Percentiles rank a stretch among this genome's conserved stretches.
Evolutionary conservation across 805 yeast species (phyloP).

Genomic region (Zygosaccharomyces bisporus): DNA sequence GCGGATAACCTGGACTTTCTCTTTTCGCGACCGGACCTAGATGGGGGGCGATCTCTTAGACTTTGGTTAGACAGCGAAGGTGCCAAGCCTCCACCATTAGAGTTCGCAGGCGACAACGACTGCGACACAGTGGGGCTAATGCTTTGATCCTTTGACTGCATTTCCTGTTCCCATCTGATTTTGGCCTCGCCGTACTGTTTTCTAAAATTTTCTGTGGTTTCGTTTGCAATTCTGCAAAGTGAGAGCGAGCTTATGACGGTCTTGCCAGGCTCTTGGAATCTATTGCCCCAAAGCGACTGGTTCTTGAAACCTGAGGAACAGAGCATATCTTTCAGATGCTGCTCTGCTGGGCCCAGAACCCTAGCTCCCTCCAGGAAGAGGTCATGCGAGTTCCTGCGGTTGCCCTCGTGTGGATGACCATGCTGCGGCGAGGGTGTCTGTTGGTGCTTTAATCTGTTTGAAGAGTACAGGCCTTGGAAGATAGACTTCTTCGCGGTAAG

Average conservation of each 20-base stretch:
- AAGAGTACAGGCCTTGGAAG: constrained; percentile 65
- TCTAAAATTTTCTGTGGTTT: constrained; percentile 36
- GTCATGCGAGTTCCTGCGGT: not conserved
- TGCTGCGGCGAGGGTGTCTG: not conserved
- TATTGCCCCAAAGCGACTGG: constrained; percentile 76
- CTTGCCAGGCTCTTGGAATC: constrained; percentile 82
- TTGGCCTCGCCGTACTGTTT: constrained; percentile 22
- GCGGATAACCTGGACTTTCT: constrained; percentile 56
- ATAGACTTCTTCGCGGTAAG: constrained; percentile 56
- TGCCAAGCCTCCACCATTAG: constrained; percentile 1
- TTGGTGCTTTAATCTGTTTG: constrained; percentile 28
- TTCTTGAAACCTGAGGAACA: constrained; percentile 79
- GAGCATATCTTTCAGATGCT: constrained; percentile 90
- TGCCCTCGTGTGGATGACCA: not conserved
- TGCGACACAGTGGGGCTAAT: constrained; percentile 3
- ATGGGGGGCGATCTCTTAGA: constrained; percentile 4
- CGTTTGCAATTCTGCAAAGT: constrained; percentile 40
- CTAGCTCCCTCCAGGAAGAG: constrained; percentile 2
- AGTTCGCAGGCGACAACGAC: constrained; percentile 9
- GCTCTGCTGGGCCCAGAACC: constrained; percentile 79
- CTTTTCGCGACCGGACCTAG: constrained; percentile 34
- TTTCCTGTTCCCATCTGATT: constrained; percentile 24
- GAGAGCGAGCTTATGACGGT: constrained; percentile 79
- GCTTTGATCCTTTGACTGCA: constrained; percentile 12
- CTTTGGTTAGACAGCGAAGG: constrained; percentile 9